These are phyloP conservation scores for Stropharia rugosoannulata DNA, from an alignment of 768 basidiomycete genomes.

Conservation along the genomic window DNA sequence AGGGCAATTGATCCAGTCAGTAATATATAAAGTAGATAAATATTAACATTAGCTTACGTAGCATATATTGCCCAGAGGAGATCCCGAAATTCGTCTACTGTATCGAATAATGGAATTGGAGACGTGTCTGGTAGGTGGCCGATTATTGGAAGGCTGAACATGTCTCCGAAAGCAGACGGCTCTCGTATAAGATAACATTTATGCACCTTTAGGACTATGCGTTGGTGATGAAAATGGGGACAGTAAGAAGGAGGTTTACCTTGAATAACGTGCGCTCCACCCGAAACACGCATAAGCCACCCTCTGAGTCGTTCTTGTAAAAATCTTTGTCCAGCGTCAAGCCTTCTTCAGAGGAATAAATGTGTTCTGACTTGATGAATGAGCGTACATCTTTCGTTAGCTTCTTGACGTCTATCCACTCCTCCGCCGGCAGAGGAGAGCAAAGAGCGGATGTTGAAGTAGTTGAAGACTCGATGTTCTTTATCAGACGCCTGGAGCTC, in stretches of 20 bases:
- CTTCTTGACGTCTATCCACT: constrained; percentile 9
- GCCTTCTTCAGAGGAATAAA: constrained; percentile 13
- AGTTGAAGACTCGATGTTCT: constrained; percentile 8
- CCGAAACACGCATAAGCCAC: constrained; percentile 59
- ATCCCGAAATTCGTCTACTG: constrained; percentile 44
- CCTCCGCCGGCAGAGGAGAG: constrained; percentile 5
- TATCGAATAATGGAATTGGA: constrained; percentile 40
- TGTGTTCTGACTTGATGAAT: constrained; percentile 18
- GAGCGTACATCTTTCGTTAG: constrained; percentile 17
- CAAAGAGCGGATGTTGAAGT: background rate
- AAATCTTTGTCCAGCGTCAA: constrained; percentile 32
- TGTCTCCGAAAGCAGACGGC: constrained; percentile 41
- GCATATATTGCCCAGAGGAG: constrained; percentile 51
- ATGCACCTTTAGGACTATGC: constrained; percentile 35
- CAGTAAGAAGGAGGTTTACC: constrained; percentile 31
- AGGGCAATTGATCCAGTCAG: background rate
- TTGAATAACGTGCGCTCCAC: constrained; percentile 65
- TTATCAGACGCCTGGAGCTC: constrained; percentile 28
- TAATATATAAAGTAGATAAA: background rate
- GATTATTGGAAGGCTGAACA: constrained; percentile 35
- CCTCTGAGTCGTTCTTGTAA: constrained; percentile 31
- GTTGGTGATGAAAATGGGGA: background rate
- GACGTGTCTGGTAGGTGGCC: constrained; percentile 23
- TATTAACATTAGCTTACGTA: constrained; percentile 30
- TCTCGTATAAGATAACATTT: constrained; percentile 40